Evolutionary conservation across 106 monocot species (phyloP).

Genomic region (Platanthera zijinensis): DNA sequence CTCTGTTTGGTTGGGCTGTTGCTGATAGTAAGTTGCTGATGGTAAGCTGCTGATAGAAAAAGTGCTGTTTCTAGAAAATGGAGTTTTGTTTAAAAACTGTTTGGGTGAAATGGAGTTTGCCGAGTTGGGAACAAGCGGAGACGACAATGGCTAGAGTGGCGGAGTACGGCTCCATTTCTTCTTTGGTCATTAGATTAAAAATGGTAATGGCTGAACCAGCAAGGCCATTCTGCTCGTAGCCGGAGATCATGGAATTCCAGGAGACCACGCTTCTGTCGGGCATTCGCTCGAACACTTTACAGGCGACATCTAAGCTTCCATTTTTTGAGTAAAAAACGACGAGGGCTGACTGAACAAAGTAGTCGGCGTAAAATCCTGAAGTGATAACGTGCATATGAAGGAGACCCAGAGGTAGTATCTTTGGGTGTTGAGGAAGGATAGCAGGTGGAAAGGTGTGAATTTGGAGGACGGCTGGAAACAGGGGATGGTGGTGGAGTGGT

Average conservation of each 20-base stretch:
- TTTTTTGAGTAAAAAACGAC: conserved; percentile 41
- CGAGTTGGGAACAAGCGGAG: conserved; percentile 42
- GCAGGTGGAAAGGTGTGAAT: background rate
- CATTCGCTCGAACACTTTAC: conserved; percentile 47
- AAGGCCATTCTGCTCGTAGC: conserved; percentile 61
- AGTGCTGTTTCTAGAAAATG: too few relatives aligned
- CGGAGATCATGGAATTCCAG: conserved; percentile 52
- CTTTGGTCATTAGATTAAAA: conserved; percentile 23
- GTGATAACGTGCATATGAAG: conserved; percentile 31
- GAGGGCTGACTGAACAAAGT: conserved; percentile 33
- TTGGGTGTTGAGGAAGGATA: conserved; percentile 19
- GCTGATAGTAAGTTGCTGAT: too few relatives aligned
- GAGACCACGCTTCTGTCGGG: conserved; percentile 28
- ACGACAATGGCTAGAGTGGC: conserved; percentile 42
- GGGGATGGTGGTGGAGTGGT: conserved; percentile 28
- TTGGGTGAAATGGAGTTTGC: conserved; percentile 19
- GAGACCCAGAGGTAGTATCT: conserved; percentile 19
- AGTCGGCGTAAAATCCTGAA: conserved; percentile 29
- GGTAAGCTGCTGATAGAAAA: too few relatives aligned
- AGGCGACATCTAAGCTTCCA: conserved; percentile 21
- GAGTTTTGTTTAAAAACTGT: too few relatives aligned
- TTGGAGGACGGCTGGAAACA: background rate
- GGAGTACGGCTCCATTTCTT: conserved; percentile 21
- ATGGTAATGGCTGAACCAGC: conserved; percentile 25
- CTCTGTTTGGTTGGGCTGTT: too few relatives aligned